phyloP scores from a whole-genome alignment of 139 green algal genomes.

The Raphidocelis subcapitata region DNA sequence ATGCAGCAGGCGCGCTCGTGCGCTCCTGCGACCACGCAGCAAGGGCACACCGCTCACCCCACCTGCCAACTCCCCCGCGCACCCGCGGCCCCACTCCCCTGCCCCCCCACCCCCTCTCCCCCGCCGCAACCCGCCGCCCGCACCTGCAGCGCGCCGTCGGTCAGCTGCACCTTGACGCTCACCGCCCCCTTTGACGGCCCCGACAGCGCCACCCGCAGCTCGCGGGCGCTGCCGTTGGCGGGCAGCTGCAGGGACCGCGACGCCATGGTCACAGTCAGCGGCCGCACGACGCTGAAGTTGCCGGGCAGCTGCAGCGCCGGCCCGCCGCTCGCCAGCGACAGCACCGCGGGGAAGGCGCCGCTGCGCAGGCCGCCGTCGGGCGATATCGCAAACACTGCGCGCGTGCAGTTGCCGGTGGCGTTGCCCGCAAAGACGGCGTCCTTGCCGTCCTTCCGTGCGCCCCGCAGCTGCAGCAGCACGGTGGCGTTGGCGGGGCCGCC shows the following conservation, averaged over 20 bases:
- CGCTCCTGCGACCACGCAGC: too few species aligned
- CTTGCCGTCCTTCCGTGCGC: too few species aligned
- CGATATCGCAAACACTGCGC: neutral
- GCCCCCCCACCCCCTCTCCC: neutral
- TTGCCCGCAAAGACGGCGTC: neutral
- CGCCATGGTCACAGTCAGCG: constrained; percentile 9
- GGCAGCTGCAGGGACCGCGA: neutral
- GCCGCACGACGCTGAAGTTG: neutral
- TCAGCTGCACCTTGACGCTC: constrained; percentile 11
- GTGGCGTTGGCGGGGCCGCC: too few species aligned
- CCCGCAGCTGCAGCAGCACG: too few species aligned
- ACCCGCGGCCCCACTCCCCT: neutral
- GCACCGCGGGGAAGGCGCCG: constrained; percentile 1
- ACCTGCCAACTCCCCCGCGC: too few species aligned
- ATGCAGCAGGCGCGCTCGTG: too few species aligned
- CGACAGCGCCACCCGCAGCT: constrained; percentile 8
- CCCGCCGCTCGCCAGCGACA: neutral
- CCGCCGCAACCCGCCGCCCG: neutral
- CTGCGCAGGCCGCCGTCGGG: neutral
- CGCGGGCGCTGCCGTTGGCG: neutral
- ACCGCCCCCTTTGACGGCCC: neutral
- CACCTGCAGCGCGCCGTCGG: neutral
- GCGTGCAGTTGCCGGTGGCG: neutral
- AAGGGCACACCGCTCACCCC: too few species aligned
- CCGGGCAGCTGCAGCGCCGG: neutral